phyloP scores from a whole-genome alignment of 345 rosid species.

The Brassica napus region Da-Ae NC_063440.1:19603501-19604000 shows the following conservation, averaged over 20 bases:
- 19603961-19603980: background rate
- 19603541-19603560: background rate
- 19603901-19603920: background rate
- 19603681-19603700: background rate
- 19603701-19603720: background rate
- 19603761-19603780: background rate
- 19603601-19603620: background rate
- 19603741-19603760: background rate
- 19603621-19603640: background rate
- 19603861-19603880: background rate
- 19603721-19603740: background rate
- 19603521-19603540: no score
- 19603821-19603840: background rate
- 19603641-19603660: background rate
- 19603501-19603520: background rate
- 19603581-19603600: background rate
- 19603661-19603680: background rate
- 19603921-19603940: background rate
- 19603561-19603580: background rate
- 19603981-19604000: background rate
- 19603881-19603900: background rate
- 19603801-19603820: background rate
- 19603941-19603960: constrained; percentile 1
- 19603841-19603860: background rate
- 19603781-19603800: background rate